Evolutionary conservation across 2,329 filamentous ascomycete genomes (phyloP), one percentile per base, ranked within the genome.

Genomic region (Talaromyces sp.): DNA sequence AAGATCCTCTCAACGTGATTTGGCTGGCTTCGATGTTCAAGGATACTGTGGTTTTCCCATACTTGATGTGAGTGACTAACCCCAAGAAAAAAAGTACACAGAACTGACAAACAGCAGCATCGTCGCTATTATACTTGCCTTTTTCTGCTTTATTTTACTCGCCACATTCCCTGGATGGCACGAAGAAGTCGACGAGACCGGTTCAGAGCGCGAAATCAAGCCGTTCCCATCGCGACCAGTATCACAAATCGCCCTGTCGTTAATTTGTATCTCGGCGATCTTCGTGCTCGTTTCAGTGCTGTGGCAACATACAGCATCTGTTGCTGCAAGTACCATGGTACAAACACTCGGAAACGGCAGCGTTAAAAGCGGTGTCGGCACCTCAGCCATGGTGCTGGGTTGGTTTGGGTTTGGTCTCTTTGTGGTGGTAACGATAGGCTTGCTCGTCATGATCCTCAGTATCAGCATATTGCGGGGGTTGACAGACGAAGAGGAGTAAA

Each of bases 81-180:
- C 7, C 10, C 36, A 47, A 6, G 54, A 5, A 22, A 8, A 1
- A 44, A 69, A 69, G 56, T 52, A 57, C 64, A 62, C 15, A 57
- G 58, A 64, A 13, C 49, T 58, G 44, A 61, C 65, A 42, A 64
- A 56, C 6, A 58, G 13, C 56, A 95, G 91, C 66, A 99, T 99
- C 81, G 93, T 99, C 72, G 95, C 95, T 72, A 93, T 98, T 73
- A 91, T 99, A 75, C 92, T 99, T 72, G 93, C 95, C 68, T 98
- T 98, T 79, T 84, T 98, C 76, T 96, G 92, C 75, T 91, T 99
- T 74, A 85, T 99, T 64, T 86, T 99, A 49, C 88, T 99, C 59
- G 93, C 93, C 59, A 98, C 95, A 36, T 99, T 98, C 79, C 95
- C 95, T 1, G 93, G 93, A 65, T 99, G 95, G 92, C 93, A 98